These are phyloP conservation scores for Desmodesmus armatus DNA, from an alignment of 139 green algal species.

Conservation along the genomic window DNA sequence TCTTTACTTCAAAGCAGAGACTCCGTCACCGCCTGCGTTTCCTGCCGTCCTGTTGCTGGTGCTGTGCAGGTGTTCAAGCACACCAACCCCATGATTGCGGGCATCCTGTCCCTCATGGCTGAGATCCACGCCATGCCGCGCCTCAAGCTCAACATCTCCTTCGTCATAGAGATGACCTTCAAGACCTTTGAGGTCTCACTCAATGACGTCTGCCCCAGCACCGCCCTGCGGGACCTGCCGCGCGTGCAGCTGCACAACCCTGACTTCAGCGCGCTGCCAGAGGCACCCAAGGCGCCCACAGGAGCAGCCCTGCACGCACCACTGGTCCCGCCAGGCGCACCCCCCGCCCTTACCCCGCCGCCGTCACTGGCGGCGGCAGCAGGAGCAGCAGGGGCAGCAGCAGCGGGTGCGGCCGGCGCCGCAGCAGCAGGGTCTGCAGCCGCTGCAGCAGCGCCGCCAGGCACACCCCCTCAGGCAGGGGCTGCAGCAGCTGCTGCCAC, in stretches of 20 bases:
- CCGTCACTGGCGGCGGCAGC: slow-evolving; percentile 1
- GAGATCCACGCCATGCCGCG: slow-evolving; percentile 94
- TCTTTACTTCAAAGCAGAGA: too few species aligned
- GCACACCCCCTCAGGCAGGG: too few species aligned
- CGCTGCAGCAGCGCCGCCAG: too few species aligned
- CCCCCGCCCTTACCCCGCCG: slow-evolving; percentile 15
- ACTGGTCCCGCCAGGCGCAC: slow-evolving; percentile 12
- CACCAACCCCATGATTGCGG: slow-evolving; percentile 95
- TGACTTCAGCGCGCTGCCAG: slow-evolving; percentile 58
- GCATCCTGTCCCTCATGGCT: slow-evolving; percentile 88
- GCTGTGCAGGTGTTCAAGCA: slow-evolving; percentile 86
- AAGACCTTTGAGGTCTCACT: slow-evolving; percentile 75
- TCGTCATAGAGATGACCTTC: slow-evolving; percentile 95
- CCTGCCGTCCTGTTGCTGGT: neutral
- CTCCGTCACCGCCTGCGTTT: too few species aligned
- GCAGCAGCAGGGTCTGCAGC: too few species aligned
- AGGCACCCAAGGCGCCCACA: neutral
- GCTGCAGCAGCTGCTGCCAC: slow-evolving; percentile 44
- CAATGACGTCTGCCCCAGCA: slow-evolving; percentile 65
- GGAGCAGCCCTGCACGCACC: slow-evolving; percentile 19
- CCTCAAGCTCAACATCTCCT: slow-evolving; percentile 97
- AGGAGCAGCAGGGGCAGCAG: neutral
- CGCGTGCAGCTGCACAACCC: slow-evolving; percentile 62
- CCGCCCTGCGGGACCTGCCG: slow-evolving; percentile 55
- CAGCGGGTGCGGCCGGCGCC: neutral